Base-by-base conservation (phyloP, 176 grass and related monocot genomes). In the Juncus inflexus region DNA sequence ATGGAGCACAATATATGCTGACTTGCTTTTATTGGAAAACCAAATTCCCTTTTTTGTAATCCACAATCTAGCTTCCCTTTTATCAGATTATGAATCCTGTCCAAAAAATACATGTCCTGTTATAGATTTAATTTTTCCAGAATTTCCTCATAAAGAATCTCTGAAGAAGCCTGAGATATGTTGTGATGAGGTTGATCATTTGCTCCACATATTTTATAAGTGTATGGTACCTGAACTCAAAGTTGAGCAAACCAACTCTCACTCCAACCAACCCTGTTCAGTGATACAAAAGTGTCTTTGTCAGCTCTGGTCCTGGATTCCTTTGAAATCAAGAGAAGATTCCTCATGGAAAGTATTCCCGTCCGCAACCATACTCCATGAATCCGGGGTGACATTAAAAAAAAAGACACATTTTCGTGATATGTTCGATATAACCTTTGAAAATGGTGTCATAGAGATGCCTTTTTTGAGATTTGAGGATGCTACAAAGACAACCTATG, bases 1-100 rank as follows among this genome's bases (percentile, higher is more conserved):
- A n/a, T 45, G 40, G 7, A 10, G 12, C 0, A 2, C 70, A 0
- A 56, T 88, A 19, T 12, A 42, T 6, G 3, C 49, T 0, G 86
- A 89, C 37, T 16, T 89, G 35, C 52, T 89, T 6, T 50, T 84
- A 14, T 61, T 89, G 9, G 15, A 84, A 38, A 89, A 89, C 9
- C 85, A 83, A 68, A 76, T 88, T 19, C 85, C 85, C 1, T 67
- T 83, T 15, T 75, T 60, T 35, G 14, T 84, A 0, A 3, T 89
- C 0, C 12, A 10, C 3, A 13, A 35, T 2, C 35, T 86, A 2
- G 67, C 68, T 1, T 2, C 66, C 8, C 2, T 9, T 2, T 42
- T 78, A 6, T 9, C 0, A 4, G 35, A 2, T 1, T 11, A 3
- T 0, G 11, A 13, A 2, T 0, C 2, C 6, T 10, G 40, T 0